Evolutionary conservation across 805 yeast species (phyloP), one percentile per base, ranked within the genome.

Genomic region (Priceomyces castillae): DNA sequence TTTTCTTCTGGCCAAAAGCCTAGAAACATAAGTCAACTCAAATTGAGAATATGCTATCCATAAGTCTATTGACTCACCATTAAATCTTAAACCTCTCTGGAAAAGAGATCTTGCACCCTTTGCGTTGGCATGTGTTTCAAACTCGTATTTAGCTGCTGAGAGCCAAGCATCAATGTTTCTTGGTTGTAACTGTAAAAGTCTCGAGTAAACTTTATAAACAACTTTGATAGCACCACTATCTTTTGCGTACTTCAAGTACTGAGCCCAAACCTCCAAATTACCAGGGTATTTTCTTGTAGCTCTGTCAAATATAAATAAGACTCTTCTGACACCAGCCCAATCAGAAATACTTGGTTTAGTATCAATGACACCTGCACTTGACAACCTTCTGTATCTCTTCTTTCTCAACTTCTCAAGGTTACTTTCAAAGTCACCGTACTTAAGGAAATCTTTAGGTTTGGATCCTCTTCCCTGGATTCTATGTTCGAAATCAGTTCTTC

Each of bases 401-500:
- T 71, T 69, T 50, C 98, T 79, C 45, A 94, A 70, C 50, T 78
- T 81, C 49, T 90, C 97, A 35, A 94, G 73, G 56, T 84, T 84
- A 46, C 63, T 73, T 59, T 94, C 99, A 59, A 84, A 95, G 41
- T 80, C 85, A 36, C 84, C 78, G 61, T 94, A 94, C 52, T 78
- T 77, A 43, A 87, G 59, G 57, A 82, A 95, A 62, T 92, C 98
- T 41, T 78, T 68, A 2, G 88, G 78, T 49, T 77, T 81, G 10
- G 90, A 80, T 1, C 94, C 95, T 63, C 98, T 76, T 34, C 95
- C 87, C 36, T 79, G 78, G 42, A 94, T 78, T 44, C 96, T 69
- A 62, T 94, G 96, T 65, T 94, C 99, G 56, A 90, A 94, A 65
- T 90, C 97, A 0, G 97, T 92, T 68, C 99, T 78, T 59, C 90